Percentiles rank a stretch among this genome's conserved stretches.
Evolutionary conservation across 768 basidiomycete genomes (phyloP).

Genomic region (Termitomyces sp.): DNA sequence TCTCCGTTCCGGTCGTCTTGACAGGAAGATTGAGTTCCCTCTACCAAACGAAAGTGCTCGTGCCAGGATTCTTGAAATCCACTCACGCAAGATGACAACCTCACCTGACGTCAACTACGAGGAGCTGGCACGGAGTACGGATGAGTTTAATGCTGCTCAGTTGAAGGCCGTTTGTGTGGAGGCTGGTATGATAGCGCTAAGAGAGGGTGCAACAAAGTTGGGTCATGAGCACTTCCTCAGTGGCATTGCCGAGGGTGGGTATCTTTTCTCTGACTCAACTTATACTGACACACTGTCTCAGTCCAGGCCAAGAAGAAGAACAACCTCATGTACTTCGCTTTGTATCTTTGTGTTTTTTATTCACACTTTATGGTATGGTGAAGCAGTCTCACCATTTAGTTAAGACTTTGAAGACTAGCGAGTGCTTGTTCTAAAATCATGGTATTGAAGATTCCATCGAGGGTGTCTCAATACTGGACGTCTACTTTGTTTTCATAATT

Average conservation of each 20-base stretch:
- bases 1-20: slow-evolving; percentile 95
- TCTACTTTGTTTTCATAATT: slow-evolving; percentile 89
- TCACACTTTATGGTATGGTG: not conserved
- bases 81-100: slow-evolving; percentile 93
- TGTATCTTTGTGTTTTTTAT: slow-evolving; percentile 22
- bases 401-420: not conserved
- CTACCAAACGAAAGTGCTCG: slow-evolving; percentile 95
- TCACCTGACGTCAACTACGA: slow-evolving; percentile 91
- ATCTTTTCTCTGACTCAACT: slow-evolving; percentile 2
- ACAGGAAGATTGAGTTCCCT: slow-evolving; percentile 98
- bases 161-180: slow-evolving; percentile 98
- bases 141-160: slow-evolving; percentile 98
- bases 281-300: slow-evolving; percentile 28
- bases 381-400: not conserved
- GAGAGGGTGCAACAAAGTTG: slow-evolving; percentile 86
- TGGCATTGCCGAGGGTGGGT: slow-evolving; percentile 79
- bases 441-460: not conserved
- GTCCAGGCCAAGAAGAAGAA: slow-evolving; percentile 99
- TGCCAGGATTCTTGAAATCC: slow-evolving; percentile 93
- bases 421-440: not conserved
- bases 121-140: slow-evolving; percentile 93
- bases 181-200: slow-evolving; percentile 96
- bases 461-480: not conserved
- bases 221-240: slow-evolving; percentile 95
- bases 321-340: slow-evolving; percentile 91